Evolutionary conservation across 805 yeast species (phyloP).

Genomic region (Candida arabinofermentans): DNA sequence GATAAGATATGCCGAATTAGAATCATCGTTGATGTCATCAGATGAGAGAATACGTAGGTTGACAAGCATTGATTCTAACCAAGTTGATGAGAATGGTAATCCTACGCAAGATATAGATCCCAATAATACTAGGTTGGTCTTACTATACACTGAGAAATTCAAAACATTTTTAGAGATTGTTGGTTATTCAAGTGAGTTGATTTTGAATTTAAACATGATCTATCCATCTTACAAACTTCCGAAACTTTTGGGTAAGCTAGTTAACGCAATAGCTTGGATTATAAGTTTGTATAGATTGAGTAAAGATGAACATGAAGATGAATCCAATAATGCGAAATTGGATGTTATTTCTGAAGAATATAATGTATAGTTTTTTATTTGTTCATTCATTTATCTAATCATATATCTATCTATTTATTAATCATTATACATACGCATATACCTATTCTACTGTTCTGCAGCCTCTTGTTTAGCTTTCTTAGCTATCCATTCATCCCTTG

Average conservation of each 20-base stretch:
- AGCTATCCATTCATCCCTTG: conserved; percentile 35
- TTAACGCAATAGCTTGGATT: conserved; percentile 28
- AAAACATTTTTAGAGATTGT: conserved; percentile 25
- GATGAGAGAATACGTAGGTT: background rate
- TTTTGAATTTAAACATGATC: conserved; percentile 26
- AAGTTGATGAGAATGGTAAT: background rate
- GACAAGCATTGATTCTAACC: background rate
- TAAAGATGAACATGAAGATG: conserved; percentile 24
- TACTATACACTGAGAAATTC: conserved; percentile 23
- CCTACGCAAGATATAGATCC: conserved; percentile 1
- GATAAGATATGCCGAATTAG: conserved; percentile 19
- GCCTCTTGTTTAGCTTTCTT: background rate
- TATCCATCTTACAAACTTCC: conserved; percentile 21
- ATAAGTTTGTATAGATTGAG: conserved; percentile 26
- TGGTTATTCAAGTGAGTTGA: conserved; percentile 29
- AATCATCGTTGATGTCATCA: conserved; percentile 14
- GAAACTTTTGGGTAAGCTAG: conserved; percentile 13
- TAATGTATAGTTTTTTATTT: background rate
- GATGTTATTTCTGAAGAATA: background rate
- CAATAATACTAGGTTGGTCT: conserved; percentile 14
- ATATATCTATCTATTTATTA: background rate
- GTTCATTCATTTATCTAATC: background rate
- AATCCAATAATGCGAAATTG: conserved; percentile 6
- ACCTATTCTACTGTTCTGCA: background rate
- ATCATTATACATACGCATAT: background rate